A percentile compares a stretch with the other conserved stretches of the same genome.
phyloP scores from a whole-genome alignment of 202 grass and related monocot species.

The Panicum virgatum region DNA sequence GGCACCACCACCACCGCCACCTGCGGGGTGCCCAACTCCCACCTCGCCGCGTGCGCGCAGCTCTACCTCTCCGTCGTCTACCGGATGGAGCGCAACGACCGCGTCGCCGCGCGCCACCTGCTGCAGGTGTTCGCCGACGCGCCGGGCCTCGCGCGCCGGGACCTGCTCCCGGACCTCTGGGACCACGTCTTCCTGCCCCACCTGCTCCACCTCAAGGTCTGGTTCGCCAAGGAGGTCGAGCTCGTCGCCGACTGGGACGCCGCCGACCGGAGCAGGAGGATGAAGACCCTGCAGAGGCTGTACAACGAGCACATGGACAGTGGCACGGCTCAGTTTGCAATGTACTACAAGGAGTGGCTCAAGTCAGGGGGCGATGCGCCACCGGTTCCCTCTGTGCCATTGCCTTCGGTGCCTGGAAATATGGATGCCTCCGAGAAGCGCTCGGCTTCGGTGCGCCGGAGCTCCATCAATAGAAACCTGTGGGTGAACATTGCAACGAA shows the following conservation, averaged over 20 bases:
- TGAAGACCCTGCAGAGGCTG: conserved; percentile 62
- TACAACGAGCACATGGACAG: conserved; percentile 89
- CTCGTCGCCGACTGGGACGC: conserved; percentile 40
- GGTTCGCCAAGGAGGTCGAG: conserved; percentile 69
- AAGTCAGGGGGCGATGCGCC: conserved; percentile 60
- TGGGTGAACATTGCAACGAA: conserved; percentile 42
- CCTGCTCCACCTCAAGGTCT: conserved; percentile 89
- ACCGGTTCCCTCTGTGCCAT: conserved; percentile 62
- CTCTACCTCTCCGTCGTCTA: conserved; percentile 93
- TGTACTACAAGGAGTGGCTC: conserved; percentile 98
- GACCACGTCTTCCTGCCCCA: conserved; percentile 92
- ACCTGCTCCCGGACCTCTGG: conserved; percentile 91
- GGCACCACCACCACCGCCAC: conserved; percentile 56
- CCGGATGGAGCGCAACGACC: conserved; percentile 79
- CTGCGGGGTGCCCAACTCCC: conserved; percentile 66
- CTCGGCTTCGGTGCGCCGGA: conserved; percentile 53
- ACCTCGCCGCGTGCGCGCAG: conserved; percentile 87
- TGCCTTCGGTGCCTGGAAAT: conserved; percentile 47
- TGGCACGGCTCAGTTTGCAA: conserved; percentile 75
- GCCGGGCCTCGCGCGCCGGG: conserved; percentile 72
- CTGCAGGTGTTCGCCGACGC: conserved; percentile 89
- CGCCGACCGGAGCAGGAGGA: conserved; percentile 44
- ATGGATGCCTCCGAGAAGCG: conserved; percentile 37
- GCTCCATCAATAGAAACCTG: conserved; percentile 74
- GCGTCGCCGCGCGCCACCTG: conserved; percentile 73